Base-by-base conservation (phyloP, 73 alveolate genomes). In the Paramecium sexaurelia region DNA sequence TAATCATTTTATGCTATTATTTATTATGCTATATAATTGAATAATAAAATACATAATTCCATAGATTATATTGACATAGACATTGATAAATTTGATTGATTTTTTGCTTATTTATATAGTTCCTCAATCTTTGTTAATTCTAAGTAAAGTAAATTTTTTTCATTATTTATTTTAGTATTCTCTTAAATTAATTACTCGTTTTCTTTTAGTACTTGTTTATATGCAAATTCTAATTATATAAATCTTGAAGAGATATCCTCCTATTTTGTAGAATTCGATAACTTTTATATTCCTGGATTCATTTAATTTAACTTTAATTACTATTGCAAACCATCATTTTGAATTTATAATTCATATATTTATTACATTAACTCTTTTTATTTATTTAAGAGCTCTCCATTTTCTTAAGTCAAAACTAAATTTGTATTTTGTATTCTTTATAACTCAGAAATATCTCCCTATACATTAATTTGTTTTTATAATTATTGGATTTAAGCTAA, bases 1-100 rank as follows among this genome's bases (percentile, higher is more conserved):
- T 71, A 71, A n/a, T 71, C 86, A 71, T 71, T 37, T 71, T 71
- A 19, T 8, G 86, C 86, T 4, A 71, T 71, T 29, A 71, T 13
- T 19, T 37, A 35, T 71, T 71, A 36, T 35, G 55, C 86, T 71
- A 71, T 3, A 71, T 33, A 3, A 27, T 27, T 51, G 7, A 37
- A n/a, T 33, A 27, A 32, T 27, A 15, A 71, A 0, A 3, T 71
- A 71, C 86, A 35, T 71, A 71, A 35, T 32, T 71, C 86, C 56
- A 35, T 71, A 9, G 37, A 17, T 27, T 35, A 17, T 19, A 61
- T 32, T 5, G 86, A 71, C 55, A 35, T 71, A 27, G 86, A 71
- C 56, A 71, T 71, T 0, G 57, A 33, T 19, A 71, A 22, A 37
- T 71, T 35, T 35, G 61, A 35, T 71, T 29, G 13, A 15, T 5